These are phyloP conservation scores for Musa troglodytarum DNA, from an alignment of 176 grass and related monocot genomes.

Conservation along the genomic window DNA sequence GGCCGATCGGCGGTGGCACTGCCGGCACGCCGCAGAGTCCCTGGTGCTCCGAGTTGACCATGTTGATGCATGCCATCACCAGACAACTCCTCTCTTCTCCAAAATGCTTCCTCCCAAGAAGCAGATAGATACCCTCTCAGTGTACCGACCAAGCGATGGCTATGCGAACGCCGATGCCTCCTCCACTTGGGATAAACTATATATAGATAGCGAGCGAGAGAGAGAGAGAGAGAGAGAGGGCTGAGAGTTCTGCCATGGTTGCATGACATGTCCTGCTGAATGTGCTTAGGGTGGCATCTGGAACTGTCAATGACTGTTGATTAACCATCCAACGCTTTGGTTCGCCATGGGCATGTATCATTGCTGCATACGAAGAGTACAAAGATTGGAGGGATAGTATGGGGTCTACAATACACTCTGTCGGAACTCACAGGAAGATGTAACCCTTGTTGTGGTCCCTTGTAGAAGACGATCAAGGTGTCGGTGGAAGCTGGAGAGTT, in stretches of 20 bases:
- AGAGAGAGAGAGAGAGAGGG: background rate
- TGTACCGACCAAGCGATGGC: background rate
- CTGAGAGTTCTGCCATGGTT: background rate
- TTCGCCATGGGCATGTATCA: no score
- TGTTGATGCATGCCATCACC: slow-evolving; percentile 87
- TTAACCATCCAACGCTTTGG: background rate
- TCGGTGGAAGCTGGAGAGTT: background rate
- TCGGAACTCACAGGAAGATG: no score
- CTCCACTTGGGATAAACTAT: no score
- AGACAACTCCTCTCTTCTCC: background rate
- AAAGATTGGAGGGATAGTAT: no score
- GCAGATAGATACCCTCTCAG: background rate
- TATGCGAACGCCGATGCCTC: no score
- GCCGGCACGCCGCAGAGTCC: background rate
- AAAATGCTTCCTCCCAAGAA: background rate
- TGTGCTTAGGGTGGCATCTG: background rate
- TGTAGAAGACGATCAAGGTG: background rate
- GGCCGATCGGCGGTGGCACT: slow-evolving; percentile 29
- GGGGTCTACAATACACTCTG: no score
- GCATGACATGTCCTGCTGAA: background rate
- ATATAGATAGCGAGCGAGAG: background rate
- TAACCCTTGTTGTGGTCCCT: no score
- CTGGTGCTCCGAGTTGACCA: slow-evolving; percentile 55
- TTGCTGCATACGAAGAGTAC: no score
- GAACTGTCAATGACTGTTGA: background rate